Conservation (phyloP, 108 stramenopile species). For the Cyclostephanos tholiformis region DNA sequence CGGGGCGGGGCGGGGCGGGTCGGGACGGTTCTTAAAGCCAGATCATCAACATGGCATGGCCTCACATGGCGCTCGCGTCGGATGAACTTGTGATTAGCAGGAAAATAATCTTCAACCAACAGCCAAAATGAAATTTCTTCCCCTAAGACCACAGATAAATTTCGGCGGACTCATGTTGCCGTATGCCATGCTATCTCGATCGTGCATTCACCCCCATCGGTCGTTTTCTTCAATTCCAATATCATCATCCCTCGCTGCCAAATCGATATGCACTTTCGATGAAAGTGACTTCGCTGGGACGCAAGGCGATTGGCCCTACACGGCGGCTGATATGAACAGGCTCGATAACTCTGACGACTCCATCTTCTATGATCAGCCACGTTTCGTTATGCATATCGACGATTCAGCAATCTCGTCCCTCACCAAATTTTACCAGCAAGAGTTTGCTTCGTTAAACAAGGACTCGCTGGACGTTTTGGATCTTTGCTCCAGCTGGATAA, state of each 20-base stretch:
- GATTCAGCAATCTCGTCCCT: slow-evolving; percentile 63
- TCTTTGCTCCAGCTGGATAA: slow-evolving; percentile 77
- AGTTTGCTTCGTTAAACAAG: slow-evolving; percentile 42
- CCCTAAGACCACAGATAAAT: neutral
- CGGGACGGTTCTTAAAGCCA: no score
- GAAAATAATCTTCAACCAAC: neutral
- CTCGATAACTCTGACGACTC: slow-evolving; percentile 67
- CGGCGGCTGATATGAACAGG: slow-evolving; percentile 58
- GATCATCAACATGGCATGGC: no score
- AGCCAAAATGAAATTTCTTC: slow-evolving; percentile 8
- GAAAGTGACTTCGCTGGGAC: slow-evolving; percentile 58
- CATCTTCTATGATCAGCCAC: slow-evolving; percentile 64
- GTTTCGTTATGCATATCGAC: slow-evolving; percentile 82
- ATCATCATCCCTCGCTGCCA: slow-evolving; percentile 11
- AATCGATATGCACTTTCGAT: slow-evolving; percentile 66
- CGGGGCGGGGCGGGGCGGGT: no score
- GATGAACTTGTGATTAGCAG: neutral
- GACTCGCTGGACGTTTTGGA: slow-evolving; percentile 63
- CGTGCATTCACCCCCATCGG: neutral
- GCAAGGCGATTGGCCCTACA: slow-evolving; percentile 61
- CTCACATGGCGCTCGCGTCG: no score
- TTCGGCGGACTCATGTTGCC: neutral
- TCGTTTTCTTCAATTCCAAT: neutral
- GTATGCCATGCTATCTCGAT: neutral
- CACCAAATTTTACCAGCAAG: slow-evolving; percentile 59